Percentiles rank a stretch among this genome's conserved stretches.
These are phyloP conservation scores for Mimosa bimucronata DNA, from an alignment of 306 rosid species.

Conservation along the genomic window DNA sequence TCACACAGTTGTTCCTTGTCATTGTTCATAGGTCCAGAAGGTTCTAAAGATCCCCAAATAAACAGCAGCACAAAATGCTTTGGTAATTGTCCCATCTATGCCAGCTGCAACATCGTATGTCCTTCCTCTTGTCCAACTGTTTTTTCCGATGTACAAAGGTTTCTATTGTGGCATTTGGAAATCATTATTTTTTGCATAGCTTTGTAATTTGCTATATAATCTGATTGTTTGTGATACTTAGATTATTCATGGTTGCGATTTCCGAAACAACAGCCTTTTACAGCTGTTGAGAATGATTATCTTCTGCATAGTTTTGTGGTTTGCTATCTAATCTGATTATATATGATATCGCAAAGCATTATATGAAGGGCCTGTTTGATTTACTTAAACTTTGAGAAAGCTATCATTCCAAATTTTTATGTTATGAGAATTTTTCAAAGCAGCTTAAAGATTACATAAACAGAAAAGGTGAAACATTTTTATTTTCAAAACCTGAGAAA, in stretches of 20 bases:
- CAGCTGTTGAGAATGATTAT: conserved; percentile 10
- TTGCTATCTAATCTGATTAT: background rate
- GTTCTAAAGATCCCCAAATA: conserved; percentile 55
- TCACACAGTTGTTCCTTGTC: conserved; percentile 30
- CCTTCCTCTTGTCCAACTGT: conserved; percentile 15
- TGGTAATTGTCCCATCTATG: conserved; percentile 84
- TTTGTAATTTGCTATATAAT: conserved; percentile 14
- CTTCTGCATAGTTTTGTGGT: conserved; percentile 18
- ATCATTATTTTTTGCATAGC: conserved; percentile 19
- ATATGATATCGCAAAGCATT: conserved; percentile 23
- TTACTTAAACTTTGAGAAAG: background rate
- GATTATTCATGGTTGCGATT: conserved; percentile 18
- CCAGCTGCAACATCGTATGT: conserved; percentile 69
- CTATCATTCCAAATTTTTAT: background rate
- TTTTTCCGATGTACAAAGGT: background rate
- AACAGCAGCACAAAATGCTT: conserved; percentile 65
- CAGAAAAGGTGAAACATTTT: conserved; percentile 1
- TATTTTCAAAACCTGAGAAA: conserved; percentile 18
- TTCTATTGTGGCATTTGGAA: background rate
- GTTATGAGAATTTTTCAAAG: conserved; percentile 9
- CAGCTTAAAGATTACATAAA: conserved; percentile 21
- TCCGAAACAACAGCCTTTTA: background rate
- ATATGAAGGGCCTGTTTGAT: conserved; percentile 21
- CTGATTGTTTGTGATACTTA: background rate
- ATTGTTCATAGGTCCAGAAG: conserved; percentile 57